A percentile compares a stretch with the other conserved stretches of the same genome.
phyloP scores from a whole-genome alignment of 108 stramenopile species.

The Nannochloropsis salina region DNA sequence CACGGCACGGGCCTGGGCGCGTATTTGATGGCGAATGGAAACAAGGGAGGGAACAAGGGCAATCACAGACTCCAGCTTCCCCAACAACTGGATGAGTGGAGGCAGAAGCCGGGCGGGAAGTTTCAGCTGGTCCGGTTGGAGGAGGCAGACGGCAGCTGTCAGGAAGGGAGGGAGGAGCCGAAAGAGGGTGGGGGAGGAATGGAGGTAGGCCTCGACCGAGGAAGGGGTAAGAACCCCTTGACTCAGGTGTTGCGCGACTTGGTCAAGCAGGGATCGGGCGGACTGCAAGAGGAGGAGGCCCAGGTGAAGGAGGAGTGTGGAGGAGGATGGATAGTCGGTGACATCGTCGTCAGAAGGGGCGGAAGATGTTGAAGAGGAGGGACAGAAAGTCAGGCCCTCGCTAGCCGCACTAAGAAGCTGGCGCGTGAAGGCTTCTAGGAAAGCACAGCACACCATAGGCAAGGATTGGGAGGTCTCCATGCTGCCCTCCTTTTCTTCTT shows the following conservation, averaged over 20 bases:
- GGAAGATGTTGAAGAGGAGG: constrained; percentile 10
- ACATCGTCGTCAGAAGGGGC: neutral
- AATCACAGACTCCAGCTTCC: neutral
- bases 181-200: neutral
- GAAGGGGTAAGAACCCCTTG: neutral
- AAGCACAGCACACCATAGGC: neutral
- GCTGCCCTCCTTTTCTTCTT: too few species aligned
- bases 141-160: neutral
- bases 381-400: neutral
- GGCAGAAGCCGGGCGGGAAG: neutral
- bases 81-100: neutral
- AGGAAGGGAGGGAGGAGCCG: neutral
- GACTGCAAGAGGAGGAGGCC: neutral
- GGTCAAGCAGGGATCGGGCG: neutral
- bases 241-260: neutral
- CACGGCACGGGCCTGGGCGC: neutral
- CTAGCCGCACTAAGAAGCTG: neutral
- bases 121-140: neutral
- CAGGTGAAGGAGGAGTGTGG: neutral
- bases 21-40: neutral
- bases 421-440: neutral
- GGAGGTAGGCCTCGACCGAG: constrained; percentile 16
- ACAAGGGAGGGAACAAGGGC: neutral
- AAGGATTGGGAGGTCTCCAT: neutral
- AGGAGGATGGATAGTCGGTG: neutral